Conservation (phyloP, 2,329 filamentous ascomycete genomes). For the Xylariomycetidae sp. region DNA sequence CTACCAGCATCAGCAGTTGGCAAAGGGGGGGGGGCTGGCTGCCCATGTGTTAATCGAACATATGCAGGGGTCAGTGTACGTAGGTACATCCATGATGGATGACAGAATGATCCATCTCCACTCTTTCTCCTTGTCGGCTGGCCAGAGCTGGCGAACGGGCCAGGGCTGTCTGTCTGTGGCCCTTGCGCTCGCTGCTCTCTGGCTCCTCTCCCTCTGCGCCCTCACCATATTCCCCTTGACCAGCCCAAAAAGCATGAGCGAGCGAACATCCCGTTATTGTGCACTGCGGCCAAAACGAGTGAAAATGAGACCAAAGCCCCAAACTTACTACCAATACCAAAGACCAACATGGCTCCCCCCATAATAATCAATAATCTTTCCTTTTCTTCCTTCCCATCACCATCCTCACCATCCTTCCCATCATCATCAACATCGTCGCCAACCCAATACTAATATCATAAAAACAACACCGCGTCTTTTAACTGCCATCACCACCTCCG, state of each 20-base stretch:
- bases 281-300: conserved; percentile 23
- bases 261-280: conserved; percentile 23
- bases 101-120: no score
- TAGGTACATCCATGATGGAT: no score
- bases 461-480: no score
- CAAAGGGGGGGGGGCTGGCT: no score
- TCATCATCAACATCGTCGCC: conserved; percentile 7
- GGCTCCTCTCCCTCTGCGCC: conserved; percentile 22
- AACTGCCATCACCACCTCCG: conserved; percentile 3
- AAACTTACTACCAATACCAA: conserved; percentile 25
- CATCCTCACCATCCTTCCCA: conserved; percentile 16
- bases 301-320: conserved; percentile 33
- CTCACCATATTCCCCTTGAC: conserved; percentile 21
- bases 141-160: no score
- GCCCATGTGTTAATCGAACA: no score
- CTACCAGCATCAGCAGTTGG: no score
- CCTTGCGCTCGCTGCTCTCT: no score
- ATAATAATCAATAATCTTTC: conserved; percentile 27
- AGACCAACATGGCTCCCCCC: conserved; percentile 30
- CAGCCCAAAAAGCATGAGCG: conserved; percentile 22
- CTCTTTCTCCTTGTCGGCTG: no score
- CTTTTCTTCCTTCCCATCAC: conserved; percentile 17
- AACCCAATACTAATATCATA: conserved; percentile 4
- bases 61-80: no score
- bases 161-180: no score